Base-by-base conservation (phyloP, 2,329 filamentous ascomycete species). In the Myriosclerotinia curreyana region DNA sequence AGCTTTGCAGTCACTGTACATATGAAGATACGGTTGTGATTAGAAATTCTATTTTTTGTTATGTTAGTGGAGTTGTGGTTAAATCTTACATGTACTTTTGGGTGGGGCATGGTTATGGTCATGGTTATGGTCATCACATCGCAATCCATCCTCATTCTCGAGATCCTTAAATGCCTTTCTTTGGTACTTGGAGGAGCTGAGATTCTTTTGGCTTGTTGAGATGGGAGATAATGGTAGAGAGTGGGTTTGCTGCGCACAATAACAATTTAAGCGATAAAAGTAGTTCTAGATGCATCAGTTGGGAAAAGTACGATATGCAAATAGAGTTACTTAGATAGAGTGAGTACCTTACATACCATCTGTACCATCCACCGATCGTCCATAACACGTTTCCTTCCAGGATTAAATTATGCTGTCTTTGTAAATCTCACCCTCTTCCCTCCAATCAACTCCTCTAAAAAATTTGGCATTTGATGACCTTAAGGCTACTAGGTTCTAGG, bases 301-400 rank as follows among this genome's bases (percentile, higher is more conserved):
- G 12, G 12, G 12, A 12, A 49, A 6, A 20, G 15, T 14, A 46
- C 20, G 9, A 48, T 58, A 58, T 46, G 40, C 40, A 36, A 34
- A 20, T 22, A 34, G n/a, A 25, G 44, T 12, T n/a, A n/a, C n/a
- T n/a, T n/a, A n/a, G n/a, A n/a, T n/a, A n/a, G n/a, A 25, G 44
- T 12, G 15, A 53, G 50, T 63, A 42, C 52, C 60, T 58, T 63
- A 49, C 53, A 63, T 63, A 46, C 42, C 25, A 44, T 62, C 60
- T 11, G 36, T 42, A 25, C 20, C 25, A 40, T 53, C 48, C 46
- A 61, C 28, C 36, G 61, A 59, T 63, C 53, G 7, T 58, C 52
- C 38, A 58, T 22, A 51, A 63, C 61, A 63, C 61, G 61, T 63
- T 63, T 58, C 44, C 61, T 36, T 25, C 61, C 25, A 50, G 53